Evolutionary conservation across 2,329 filamentous ascomycete genomes (phyloP).

Genomic region (Sarocladiaceae sp.): DNA sequence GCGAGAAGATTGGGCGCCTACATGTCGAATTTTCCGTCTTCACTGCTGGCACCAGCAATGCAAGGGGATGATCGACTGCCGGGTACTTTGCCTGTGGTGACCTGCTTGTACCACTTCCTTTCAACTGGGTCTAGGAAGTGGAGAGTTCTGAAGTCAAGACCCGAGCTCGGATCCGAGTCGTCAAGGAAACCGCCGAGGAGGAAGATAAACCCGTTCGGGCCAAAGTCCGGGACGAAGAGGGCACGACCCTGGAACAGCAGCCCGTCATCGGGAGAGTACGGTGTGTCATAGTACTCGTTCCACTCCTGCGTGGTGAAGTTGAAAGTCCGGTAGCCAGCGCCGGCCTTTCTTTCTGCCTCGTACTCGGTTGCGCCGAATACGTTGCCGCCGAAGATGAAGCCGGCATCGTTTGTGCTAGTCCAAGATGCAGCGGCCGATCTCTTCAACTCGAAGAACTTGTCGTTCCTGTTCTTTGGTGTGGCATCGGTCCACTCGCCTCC

Average conservation of each 20-base stretch:
- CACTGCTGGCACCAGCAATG: slow-evolving; percentile 24
- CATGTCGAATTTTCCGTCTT: slow-evolving; percentile 29
- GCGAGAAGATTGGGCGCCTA: slow-evolving; percentile 14
- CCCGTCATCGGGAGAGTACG: neutral
- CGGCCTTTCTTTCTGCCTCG: too few relatives aligned
- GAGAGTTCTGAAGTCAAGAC: slow-evolving; percentile 21
- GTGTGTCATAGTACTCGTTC: slow-evolving; percentile 22
- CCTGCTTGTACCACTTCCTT: slow-evolving; percentile 26
- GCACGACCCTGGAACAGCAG: neutral
- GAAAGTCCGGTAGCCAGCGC: slow-evolving; percentile 11
- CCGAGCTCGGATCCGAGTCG: slow-evolving; percentile 13
- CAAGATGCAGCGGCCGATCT: slow-evolving; percentile 21
- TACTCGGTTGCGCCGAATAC: slow-evolving; percentile 19
- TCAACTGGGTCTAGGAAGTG: slow-evolving; percentile 25
- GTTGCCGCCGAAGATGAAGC: slow-evolving; percentile 24
- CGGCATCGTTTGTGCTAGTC: slow-evolving; percentile 20
- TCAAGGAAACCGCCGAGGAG: neutral
- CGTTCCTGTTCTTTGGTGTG: slow-evolving; percentile 19
- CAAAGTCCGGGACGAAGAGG: slow-evolving; percentile 22
- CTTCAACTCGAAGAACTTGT: slow-evolving; percentile 31
- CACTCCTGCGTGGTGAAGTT: slow-evolving; percentile 18
- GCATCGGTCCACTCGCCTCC: slow-evolving; percentile 25
- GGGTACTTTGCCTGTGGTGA: slow-evolving; percentile 24
- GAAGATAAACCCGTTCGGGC: slow-evolving; percentile 19
- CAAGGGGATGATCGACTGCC: slow-evolving; percentile 23